phyloP scores from a whole-genome alignment of 305 asterid genomes.

The Fraxinus xanthoxyloides region DNA sequence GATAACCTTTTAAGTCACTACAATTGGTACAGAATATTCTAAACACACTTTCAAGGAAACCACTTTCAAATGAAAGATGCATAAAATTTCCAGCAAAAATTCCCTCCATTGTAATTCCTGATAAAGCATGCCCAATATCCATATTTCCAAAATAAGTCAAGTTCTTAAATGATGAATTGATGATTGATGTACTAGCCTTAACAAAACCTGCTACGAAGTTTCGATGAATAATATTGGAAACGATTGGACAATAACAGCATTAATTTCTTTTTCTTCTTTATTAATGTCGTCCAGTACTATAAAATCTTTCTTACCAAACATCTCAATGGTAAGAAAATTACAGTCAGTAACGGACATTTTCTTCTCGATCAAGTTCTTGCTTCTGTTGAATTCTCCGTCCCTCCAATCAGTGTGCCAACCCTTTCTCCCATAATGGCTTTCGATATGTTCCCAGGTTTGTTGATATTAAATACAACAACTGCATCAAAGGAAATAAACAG shows the following conservation, averaged over 20 bases:
- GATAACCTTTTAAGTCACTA: not conserved
- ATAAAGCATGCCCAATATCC: not conserved
- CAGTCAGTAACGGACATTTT: not conserved
- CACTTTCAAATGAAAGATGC: not conserved
- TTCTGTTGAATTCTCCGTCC: slow-evolving; percentile 37
- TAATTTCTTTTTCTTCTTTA: not conserved
- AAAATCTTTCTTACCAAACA: too few species aligned
- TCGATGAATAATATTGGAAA: not conserved
- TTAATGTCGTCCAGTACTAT: too few species aligned
- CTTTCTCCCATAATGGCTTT: slow-evolving; percentile 84
- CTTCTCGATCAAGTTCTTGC: slow-evolving; percentile 32
- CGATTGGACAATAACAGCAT: not conserved
- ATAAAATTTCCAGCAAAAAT: not conserved
- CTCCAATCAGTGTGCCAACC: slow-evolving; percentile 86
- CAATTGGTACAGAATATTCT: too few species aligned
- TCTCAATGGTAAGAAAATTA: not conserved
- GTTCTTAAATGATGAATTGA: not conserved
- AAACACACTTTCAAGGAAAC: not conserved
- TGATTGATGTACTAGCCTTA: not conserved
- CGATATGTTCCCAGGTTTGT: slow-evolving; percentile 75
- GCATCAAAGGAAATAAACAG: slow-evolving; percentile 18
- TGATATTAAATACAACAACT: slow-evolving; percentile 93
- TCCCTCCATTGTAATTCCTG: not conserved
- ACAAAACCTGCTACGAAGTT: not conserved
- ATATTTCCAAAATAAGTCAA: not conserved